Percentiles rank a stretch among this genome's conserved stretches.
Conservation (phyloP, 306 rosid species). For the Cicer pinnatifidum region DNA sequence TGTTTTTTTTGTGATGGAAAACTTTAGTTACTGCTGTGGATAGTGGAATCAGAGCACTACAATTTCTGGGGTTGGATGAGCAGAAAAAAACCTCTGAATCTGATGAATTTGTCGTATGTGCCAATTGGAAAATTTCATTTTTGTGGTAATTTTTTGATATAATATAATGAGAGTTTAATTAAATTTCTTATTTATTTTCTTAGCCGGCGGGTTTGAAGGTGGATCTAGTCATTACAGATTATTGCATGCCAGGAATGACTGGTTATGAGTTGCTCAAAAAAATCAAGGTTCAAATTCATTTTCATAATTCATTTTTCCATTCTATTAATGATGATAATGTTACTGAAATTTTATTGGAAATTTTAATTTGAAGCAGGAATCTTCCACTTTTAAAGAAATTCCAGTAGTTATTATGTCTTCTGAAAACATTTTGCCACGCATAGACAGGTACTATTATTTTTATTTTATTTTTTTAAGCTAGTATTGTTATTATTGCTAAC, state of each 20-base stretch:
- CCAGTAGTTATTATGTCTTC: conserved; percentile 99
- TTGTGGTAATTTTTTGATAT: neutral
- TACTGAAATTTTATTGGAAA: neutral
- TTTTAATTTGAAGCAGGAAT: conserved; percentile 59
- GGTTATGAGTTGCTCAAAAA: conserved; percentile 92
- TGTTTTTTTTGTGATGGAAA: conserved; percentile 6
- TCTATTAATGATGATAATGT: conserved; percentile 1
- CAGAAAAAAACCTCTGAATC: conserved; percentile 63
- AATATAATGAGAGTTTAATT: conserved; percentile 25
- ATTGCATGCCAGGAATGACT: conserved; percentile 98
- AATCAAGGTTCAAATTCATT: conserved; percentile 61
- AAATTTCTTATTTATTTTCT: neutral
- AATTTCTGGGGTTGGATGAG: conserved; percentile 74
- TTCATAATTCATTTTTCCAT: neutral
- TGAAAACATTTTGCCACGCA: conserved; percentile 87
- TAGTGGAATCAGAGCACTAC: conserved; percentile 90
- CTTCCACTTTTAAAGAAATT: conserved; percentile 69
- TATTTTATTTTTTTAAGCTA: neutral
- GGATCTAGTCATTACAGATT: conserved; percentile 94
- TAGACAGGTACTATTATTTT: conserved; percentile 64
- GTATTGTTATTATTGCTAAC: too few relatives aligned
- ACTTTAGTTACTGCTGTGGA: conserved; percentile 87
- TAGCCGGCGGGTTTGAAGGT: conserved; percentile 71
- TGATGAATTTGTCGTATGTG: conserved; percentile 65
- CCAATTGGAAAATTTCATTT: neutral